Percentiles rank a stretch among this genome's conserved stretches.
phyloP scores from a whole-genome alignment of 768 basidiomycete species.

The Russula lepida region DNA sequence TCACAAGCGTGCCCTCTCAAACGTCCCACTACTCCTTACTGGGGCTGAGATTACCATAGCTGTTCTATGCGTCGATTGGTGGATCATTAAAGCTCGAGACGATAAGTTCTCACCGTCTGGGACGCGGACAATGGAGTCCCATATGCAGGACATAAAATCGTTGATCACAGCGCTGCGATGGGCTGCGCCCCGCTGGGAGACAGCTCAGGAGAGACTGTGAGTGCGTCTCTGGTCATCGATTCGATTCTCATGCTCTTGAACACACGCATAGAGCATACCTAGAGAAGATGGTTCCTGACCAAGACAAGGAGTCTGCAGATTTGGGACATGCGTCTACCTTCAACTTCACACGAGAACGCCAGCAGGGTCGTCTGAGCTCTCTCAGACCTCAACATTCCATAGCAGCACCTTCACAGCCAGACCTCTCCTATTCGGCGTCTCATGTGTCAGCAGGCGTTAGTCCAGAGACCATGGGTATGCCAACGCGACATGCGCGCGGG shows the following conservation, averaged over 20 bases:
- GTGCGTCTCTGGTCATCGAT: background rate
- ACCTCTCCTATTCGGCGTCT: background rate
- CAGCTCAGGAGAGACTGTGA: constrained; percentile 14
- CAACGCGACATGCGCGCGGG: background rate
- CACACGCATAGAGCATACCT: constrained; percentile 4
- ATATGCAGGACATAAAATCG: constrained; percentile 12
- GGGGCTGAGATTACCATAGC: constrained; percentile 15
- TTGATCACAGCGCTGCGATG: constrained; percentile 16
- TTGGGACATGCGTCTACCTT: background rate
- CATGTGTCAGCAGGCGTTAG: background rate
- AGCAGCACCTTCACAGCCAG: background rate
- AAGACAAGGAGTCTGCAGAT: background rate
- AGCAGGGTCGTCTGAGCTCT: too few species aligned
- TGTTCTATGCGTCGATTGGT: constrained; percentile 17
- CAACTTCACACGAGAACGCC: background rate
- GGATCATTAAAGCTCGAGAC: constrained; percentile 18
- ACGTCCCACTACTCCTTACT: constrained; percentile 14
- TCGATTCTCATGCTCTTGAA: background rate
- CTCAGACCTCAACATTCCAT: background rate
- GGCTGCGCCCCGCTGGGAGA: constrained; percentile 20
- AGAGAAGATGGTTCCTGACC: constrained; percentile 11
- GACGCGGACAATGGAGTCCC: constrained; percentile 2
- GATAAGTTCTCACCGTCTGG: background rate
- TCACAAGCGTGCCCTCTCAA: constrained; percentile 15
- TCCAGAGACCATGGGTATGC: background rate